Base-by-base conservation (phyloP, 2,329 filamentous ascomycete species). In the Aureobasidium sp. region DNA sequence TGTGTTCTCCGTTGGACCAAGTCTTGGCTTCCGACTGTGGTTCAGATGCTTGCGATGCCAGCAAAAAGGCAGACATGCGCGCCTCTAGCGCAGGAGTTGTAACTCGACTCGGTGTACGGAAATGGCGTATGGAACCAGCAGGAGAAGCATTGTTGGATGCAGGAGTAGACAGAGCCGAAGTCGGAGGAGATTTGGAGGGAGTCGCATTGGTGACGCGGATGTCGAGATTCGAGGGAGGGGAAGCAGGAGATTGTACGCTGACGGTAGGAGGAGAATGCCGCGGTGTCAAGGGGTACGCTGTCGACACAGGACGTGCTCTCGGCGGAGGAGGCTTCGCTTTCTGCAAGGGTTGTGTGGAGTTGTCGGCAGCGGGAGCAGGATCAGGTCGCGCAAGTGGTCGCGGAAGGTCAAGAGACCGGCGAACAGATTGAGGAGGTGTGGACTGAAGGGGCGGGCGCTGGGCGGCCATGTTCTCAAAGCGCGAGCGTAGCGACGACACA, bases 401-500 rank as follows among this genome's bases (percentile, higher is more conserved):
- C n/a, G 70, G 68, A 17, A 72, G 67, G 53, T 73, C 71, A 16
- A 73, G 61, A 29, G 71, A 73, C 34, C 68, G 68, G 35, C 58
- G 56, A 17, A 35, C 5, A 4, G 35, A 30, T 21, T 41, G 48
- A 21, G 51, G 32, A 19, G 35, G 21, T 7, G 21, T 19, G 22
- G 22, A 16, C 47, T 52, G 17, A 39, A 21, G 7, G 58, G 58
- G 40, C 16, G 57, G 60, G 8, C 54, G 54, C 21, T 63, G 60
- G 37, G 66, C 66, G 19, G 62, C 59, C 73, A 91, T 82, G 65
- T 85, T 88, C 74, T 93, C 88, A 67, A 91, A 93, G 62, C 86
- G 84, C 58, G 86, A 88, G 57, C 84, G 79, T 56, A 93, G 75
- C 48, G 87, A 90, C 48, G 88, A 93, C 47, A 93, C 87, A 22